Evolutionary conservation across 1,284 basidiomycete genomes (phyloP).

Genomic region (Ganoderma leucocontextum): DNA sequence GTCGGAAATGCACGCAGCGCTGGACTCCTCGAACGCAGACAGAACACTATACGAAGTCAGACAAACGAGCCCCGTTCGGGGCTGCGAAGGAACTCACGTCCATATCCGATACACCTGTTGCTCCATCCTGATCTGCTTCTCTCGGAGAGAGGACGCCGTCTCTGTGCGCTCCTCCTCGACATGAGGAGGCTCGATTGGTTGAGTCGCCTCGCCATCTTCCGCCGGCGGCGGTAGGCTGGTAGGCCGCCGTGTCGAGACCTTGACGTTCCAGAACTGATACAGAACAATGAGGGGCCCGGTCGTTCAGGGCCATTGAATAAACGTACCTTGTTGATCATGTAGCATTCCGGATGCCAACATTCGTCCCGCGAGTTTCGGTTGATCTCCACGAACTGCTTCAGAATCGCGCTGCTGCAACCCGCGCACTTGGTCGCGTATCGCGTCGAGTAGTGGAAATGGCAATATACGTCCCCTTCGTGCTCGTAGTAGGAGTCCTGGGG

Average conservation of each 20-base stretch:
- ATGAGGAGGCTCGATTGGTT: constrained; percentile 56
- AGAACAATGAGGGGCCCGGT: constrained; percentile 19
- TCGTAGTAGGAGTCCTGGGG: constrained; percentile 99
- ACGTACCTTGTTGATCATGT: constrained; percentile 97
- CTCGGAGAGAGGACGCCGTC: constrained; percentile 85
- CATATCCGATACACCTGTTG: constrained; percentile 98
- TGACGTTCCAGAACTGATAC: constrained; percentile 96
- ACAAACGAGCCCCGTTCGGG: not conserved
- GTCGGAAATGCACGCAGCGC: constrained; percentile 98
- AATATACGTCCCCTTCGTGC: constrained; percentile 95
- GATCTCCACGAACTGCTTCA: constrained; percentile 99
- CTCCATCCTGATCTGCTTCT: constrained; percentile 95
- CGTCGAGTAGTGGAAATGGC: constrained; percentile 98
- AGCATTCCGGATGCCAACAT: constrained; percentile 99
- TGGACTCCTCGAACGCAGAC: constrained; percentile 98
- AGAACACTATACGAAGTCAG: constrained; percentile 68
- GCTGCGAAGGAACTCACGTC: constrained; percentile 65
- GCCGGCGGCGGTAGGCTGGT: constrained; percentile 57
- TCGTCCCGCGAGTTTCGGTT: constrained; percentile 98
- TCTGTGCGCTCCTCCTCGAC: constrained; percentile 83
- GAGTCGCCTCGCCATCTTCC: constrained; percentile 56
- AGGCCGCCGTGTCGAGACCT: constrained; percentile 84
- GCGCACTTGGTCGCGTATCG: constrained; percentile 98
- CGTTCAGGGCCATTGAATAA: constrained; percentile 16
- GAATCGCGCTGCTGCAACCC: constrained; percentile 96